A percentile compares a stretch with the other conserved stretches of the same genome.
Conservation (phyloP, 768 basidiomycete genomes). For the Jaapia argillacea region DNA sequence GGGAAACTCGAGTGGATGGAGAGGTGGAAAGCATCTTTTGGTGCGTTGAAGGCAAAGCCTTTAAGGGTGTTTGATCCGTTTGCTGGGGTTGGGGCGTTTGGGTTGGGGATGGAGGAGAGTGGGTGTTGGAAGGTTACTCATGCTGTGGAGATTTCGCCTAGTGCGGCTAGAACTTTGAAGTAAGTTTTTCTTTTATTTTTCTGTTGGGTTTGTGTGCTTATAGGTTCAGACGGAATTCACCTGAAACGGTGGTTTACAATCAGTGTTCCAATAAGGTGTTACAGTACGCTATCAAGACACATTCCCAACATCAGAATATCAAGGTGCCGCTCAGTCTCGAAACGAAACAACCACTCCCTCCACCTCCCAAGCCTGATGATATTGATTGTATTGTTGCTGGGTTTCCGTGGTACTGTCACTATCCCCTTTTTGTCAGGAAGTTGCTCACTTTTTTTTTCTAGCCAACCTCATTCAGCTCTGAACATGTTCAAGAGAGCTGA, state of each 20-base stretch:
- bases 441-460: constrained; percentile 16
- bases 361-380: constrained; percentile 37
- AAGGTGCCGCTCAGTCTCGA: constrained; percentile 32
- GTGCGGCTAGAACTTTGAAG: constrained; percentile 59
- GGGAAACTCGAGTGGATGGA: constrained; percentile 19
- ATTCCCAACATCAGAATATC: constrained; percentile 29
- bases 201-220: constrained; percentile 4
- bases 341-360: constrained; percentile 26
- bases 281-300: constrained; percentile 42
- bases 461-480: constrained; percentile 63
- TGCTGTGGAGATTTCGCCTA: constrained; percentile 66
- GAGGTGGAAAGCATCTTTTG: constrained; percentile 24
- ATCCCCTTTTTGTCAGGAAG: not conserved
- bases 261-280: constrained; percentile 63
- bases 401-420: constrained; percentile 55
- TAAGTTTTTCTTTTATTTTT: constrained; percentile 18
- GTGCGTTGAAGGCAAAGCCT: constrained; percentile 6
- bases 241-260: constrained; percentile 47
- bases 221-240: constrained; percentile 38
- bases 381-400: constrained; percentile 60
- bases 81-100: constrained; percentile 48
- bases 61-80: constrained; percentile 32
- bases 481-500: constrained; percentile 65
- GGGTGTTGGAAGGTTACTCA: constrained; percentile 51
- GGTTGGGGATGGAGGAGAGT: constrained; percentile 41